These are phyloP conservation scores for Bipolaris gigantea DNA, from an alignment of 2,329 filamentous ascomycete species.

Conservation along the genomic window DNA sequence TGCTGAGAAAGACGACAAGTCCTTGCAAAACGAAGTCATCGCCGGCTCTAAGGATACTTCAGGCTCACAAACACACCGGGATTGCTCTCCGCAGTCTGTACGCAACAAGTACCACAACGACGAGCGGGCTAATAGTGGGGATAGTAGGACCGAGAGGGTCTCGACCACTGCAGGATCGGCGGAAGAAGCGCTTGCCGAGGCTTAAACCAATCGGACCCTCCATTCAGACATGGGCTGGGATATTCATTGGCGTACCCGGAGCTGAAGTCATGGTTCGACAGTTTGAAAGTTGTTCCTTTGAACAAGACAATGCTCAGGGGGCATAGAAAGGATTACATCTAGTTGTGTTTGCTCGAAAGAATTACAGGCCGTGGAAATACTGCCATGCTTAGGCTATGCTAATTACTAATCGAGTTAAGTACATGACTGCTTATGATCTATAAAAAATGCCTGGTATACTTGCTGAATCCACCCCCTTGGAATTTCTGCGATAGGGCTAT, in stretches of 20 bases:
- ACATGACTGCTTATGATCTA: background rate
- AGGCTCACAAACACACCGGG: background rate
- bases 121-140: background rate
- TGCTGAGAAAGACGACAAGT: conserved; percentile 5
- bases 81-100: conserved; percentile 2
- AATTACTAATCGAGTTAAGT: background rate
- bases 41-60: background rate
- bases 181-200: conserved; percentile 13
- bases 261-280: background rate
- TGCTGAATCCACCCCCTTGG: background rate
- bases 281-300: background rate
- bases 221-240: conserved; percentile 12
- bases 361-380: background rate
- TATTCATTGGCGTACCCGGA: background rate
- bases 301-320: background rate
- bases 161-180: conserved; percentile 3
- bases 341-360: background rate
- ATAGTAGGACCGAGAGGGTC: background rate
- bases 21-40: conserved; percentile 3
- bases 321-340: background rate
- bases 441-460: background rate
- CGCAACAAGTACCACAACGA: conserved; percentile 9
- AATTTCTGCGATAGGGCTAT: background rate
- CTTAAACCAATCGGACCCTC: conserved; percentile 14
- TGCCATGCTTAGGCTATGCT: background rate